Evolutionary conservation across 129 eudicot species (phyloP).

Genomic region (Flaveria sonorensis): DNA sequence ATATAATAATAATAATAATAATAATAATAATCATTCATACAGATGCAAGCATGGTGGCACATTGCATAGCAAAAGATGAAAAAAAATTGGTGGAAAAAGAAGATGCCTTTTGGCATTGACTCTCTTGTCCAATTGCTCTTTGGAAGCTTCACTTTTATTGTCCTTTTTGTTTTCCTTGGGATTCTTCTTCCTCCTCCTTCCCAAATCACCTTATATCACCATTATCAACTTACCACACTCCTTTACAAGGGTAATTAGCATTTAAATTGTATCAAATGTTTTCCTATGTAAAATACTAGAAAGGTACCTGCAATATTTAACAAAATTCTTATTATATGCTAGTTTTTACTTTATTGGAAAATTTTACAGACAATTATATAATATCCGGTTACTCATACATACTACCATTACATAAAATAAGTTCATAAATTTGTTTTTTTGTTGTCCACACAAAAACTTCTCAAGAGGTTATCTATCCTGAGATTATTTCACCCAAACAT

Average conservation of each 20-base stretch:
- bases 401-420: no score
- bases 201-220: conserved; percentile 15
- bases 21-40: not conserved
- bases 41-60: not conserved
- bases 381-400: no score
- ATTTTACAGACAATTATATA: no score
- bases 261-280: not conserved
- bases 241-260: not conserved
- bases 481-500: no score
- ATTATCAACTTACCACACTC: not conserved
- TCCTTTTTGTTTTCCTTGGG: conserved; percentile 21
- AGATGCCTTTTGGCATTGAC: conserved; percentile 45
- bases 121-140: conserved; percentile 39
- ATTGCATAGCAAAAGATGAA: not conserved
- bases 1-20: not conserved
- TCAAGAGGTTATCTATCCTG: no score
- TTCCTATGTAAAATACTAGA: not conserved
- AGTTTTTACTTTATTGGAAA: no score
- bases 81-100: conserved; percentile 15
- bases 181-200: conserved; percentile 25
- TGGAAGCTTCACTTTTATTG: conserved; percentile 45
- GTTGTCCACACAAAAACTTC: no score
- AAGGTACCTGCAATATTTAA: not conserved
- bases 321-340: no score
- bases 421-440: no score